Evolutionary conservation across 2,329 filamentous ascomycete species (phyloP).

Genomic region (Ascocoryne sarcoides): DNA sequence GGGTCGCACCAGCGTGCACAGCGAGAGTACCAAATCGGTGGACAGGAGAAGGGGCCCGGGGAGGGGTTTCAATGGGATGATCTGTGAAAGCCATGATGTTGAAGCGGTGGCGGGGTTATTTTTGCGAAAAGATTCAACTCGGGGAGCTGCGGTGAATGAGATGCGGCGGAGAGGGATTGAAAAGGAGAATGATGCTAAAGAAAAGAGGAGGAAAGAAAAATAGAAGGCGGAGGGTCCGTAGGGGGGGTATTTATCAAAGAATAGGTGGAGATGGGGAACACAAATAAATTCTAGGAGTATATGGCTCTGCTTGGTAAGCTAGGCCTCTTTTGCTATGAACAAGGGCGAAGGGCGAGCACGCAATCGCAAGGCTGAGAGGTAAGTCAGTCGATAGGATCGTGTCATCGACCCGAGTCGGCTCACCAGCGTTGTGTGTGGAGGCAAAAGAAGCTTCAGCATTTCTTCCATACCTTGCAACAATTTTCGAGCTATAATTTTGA

Average conservation of each 20-base stretch:
- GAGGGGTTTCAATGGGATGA: conserved; percentile 62
- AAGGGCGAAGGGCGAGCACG: background rate
- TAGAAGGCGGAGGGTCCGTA: background rate
- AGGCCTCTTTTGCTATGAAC: too few species aligned
- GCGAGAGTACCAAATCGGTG: conserved; percentile 87
- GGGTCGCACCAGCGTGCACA: conserved; percentile 85
- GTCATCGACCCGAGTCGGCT: background rate
- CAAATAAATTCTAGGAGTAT: too few species aligned
- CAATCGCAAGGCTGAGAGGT: background rate
- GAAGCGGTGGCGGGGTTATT: background rate
- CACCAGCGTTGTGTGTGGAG: too few species aligned
- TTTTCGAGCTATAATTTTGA: too few species aligned
- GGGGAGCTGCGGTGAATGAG: too few species aligned
- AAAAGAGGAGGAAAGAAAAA: background rate
- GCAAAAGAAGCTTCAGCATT: too few species aligned
- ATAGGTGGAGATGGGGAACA: too few species aligned
- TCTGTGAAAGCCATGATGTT: conserved; percentile 23
- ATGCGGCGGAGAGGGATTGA: background rate
- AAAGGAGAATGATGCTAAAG: background rate
- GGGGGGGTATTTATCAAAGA: too few species aligned
- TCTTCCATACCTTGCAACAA: too few species aligned
- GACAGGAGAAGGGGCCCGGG: conserved; percentile 62
- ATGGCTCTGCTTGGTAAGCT: too few species aligned
- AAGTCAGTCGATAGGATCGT: background rate
- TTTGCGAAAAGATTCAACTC: background rate